Evolutionary conservation across 2,329 filamentous ascomycete species (phyloP).

Genomic region (Teratosphaeria pseudoeucalypti): DNA sequence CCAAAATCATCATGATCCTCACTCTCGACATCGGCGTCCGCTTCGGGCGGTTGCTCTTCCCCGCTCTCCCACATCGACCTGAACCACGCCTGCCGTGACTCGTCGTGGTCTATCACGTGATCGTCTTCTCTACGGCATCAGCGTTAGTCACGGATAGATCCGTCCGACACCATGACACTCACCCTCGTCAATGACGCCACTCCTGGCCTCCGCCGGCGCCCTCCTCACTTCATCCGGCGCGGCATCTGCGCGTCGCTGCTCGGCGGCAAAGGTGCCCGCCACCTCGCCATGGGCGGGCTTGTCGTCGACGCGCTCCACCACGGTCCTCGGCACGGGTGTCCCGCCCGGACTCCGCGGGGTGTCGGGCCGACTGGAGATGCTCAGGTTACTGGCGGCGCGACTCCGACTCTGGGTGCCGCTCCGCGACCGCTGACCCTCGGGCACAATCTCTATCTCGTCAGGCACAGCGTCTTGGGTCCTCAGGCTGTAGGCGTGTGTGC

Average conservation of each 20-base stretch:
- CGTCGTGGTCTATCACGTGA: slow-evolving; percentile 25
- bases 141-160: background rate
- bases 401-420: slow-evolving; percentile 28
- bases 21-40: slow-evolving; percentile 40
- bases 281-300: slow-evolving; percentile 50
- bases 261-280: slow-evolving; percentile 49
- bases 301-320: slow-evolving; percentile 52
- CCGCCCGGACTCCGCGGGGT: slow-evolving; percentile 36
- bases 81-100: slow-evolving; percentile 23
- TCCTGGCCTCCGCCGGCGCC: slow-evolving; percentile 32
- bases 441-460: slow-evolving; percentile 52
- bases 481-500: slow-evolving; percentile 50
- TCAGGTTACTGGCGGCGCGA: slow-evolving; percentile 26
- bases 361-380: slow-evolving; percentile 33
- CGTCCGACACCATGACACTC: slow-evolving; percentile 29
- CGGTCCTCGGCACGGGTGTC: slow-evolving; percentile 45
- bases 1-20: slow-evolving; percentile 55
- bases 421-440: slow-evolving; percentile 29
- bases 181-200: slow-evolving; percentile 42
- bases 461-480: slow-evolving; percentile 50
- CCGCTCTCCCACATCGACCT: slow-evolving; percentile 23
- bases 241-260: slow-evolving; percentile 48
- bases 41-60: slow-evolving; percentile 4
- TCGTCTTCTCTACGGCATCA: slow-evolving; percentile 16
- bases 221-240: slow-evolving; percentile 46